These are phyloP conservation scores for Melampsora larici-populina DNA, from an alignment of 1,284 basidiomycete genomes.

Conservation along the genomic window DNA sequence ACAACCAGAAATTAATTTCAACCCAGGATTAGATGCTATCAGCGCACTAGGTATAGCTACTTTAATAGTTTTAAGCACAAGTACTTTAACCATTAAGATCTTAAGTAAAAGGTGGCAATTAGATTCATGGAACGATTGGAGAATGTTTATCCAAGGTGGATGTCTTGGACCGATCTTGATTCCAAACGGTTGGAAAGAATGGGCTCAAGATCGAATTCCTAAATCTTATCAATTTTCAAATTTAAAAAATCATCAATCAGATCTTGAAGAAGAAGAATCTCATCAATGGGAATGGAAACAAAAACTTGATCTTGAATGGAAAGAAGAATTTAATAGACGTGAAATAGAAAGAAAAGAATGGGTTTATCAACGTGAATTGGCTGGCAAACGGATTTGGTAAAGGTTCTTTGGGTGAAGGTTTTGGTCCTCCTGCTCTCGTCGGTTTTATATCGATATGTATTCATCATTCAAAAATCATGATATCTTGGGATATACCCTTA, in stretches of 20 bases:
- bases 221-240: conserved; percentile 1
- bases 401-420: no score
- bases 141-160: conserved; percentile 31
- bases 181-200: conserved; percentile 11
- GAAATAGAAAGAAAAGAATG: conserved; percentile 24
- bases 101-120: conserved; percentile 31
- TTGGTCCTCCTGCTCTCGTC: no score
- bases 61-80: conserved; percentile 4
- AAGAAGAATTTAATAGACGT: background rate
- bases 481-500: no score
- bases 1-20: conserved; percentile 24
- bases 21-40: conserved; percentile 27
- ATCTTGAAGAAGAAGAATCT: background rate
- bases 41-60: conserved; percentile 26
- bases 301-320: conserved; percentile 26
- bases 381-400: conserved; percentile 35
- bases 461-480: no score
- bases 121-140: conserved; percentile 34
- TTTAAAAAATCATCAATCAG: background rate
- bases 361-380: conserved; percentile 4
- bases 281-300: background rate
- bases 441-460: no score
- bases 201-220: conserved; percentile 13
- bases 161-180: conserved; percentile 14
- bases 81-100: conserved; percentile 1